A percentile compares a stretch with the other conserved stretches of the same genome.
Evolutionary conservation across 257 asterid genomes (phyloP).

Genomic region (Asclepias syriaca): DNA sequence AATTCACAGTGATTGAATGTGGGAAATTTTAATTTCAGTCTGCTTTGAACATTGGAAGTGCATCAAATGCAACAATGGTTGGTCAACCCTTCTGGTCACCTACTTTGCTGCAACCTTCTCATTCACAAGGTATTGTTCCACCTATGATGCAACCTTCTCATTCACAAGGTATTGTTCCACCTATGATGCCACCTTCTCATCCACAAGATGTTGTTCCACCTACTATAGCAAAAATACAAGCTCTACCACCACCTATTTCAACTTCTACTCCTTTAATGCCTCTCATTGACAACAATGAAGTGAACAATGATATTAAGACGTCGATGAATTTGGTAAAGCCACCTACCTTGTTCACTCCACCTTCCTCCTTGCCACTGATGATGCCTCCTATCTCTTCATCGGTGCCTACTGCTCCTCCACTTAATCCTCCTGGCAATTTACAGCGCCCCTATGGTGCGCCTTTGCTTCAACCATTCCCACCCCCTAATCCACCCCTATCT

Average conservation of each 20-base stretch:
- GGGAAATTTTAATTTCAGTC: slow-evolving; percentile 34
- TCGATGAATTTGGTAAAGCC: slow-evolving; percentile 82
- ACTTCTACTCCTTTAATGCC: slow-evolving; percentile 53
- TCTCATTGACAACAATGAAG: slow-evolving; percentile 47
- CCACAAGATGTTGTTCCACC: slow-evolving; percentile 43
- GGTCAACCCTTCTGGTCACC: slow-evolving; percentile 50
- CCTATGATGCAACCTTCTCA: slow-evolving; percentile 25
- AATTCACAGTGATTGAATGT: background rate
- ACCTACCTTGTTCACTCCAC: slow-evolving; percentile 65
- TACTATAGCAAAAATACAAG: slow-evolving; percentile 38
- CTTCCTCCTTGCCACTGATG: slow-evolving; percentile 54
- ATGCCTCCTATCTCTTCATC: slow-evolving; percentile 62
- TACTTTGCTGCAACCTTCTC: slow-evolving; percentile 34
- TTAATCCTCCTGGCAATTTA: slow-evolving; percentile 48
- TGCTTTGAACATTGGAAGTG: slow-evolving; percentile 53
- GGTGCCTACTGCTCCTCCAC: slow-evolving; percentile 75
- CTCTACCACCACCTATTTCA: slow-evolving; percentile 41
- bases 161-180: slow-evolving; percentile 38
- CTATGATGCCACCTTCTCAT: slow-evolving; percentile 22
- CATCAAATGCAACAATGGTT: slow-evolving; percentile 43
- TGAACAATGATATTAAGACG: slow-evolving; percentile 33
- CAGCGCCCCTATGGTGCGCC: slow-evolving; percentile 90
- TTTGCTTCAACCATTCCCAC: slow-evolving; percentile 98
- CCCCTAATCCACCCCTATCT: slow-evolving; percentile 94
- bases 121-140: slow-evolving; percentile 36